phyloP scores from a whole-genome alignment of 192 early-diverging fungal genomes.

The Umbelopsis sp. region DNA sequence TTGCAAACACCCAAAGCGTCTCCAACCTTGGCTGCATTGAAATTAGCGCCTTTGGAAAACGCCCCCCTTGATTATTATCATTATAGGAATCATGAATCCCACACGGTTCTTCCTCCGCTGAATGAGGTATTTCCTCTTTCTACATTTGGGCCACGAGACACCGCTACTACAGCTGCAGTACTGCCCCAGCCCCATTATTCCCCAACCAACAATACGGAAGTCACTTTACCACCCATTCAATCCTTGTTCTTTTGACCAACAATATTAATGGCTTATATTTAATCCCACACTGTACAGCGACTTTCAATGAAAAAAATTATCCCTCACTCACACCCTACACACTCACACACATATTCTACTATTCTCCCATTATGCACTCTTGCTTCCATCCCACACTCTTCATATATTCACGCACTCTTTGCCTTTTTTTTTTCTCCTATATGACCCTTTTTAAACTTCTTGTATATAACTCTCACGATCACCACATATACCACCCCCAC shows the following conservation, averaged over 20 bases:
- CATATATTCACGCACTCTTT: neutral
- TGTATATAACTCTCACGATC: constrained; percentile 17
- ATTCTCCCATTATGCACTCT: neutral
- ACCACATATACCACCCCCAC: constrained; percentile 6
- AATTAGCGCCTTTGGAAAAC: constrained; percentile 29
- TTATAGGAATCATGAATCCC: constrained; percentile 2
- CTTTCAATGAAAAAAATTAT: neutral
- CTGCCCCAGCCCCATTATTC: constrained; percentile 13
- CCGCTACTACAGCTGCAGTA: neutral
- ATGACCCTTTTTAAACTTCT: neutral
- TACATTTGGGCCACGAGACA: constrained; percentile 8
- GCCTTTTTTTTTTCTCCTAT: neutral
- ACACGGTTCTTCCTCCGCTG: constrained; percentile 14
- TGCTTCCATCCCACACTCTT: neutral
- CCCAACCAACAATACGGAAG: neutral
- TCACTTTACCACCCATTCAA: constrained; percentile 17
- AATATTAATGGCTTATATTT: too few relatives aligned
- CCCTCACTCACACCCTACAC: too few relatives aligned
- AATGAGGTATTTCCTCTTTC: constrained; percentile 8
- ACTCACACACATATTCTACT: too few relatives aligned
- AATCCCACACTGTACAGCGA: neutral
- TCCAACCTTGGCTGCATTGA: constrained; percentile 19
- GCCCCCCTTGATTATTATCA: neutral
- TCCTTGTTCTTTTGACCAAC: neutral
- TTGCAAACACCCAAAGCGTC: constrained; percentile 21